These are phyloP conservation scores for Fraxinus pennsylvanica DNA, from an alignment of 257 asterid genomes.

Conservation along the genomic window DNA sequence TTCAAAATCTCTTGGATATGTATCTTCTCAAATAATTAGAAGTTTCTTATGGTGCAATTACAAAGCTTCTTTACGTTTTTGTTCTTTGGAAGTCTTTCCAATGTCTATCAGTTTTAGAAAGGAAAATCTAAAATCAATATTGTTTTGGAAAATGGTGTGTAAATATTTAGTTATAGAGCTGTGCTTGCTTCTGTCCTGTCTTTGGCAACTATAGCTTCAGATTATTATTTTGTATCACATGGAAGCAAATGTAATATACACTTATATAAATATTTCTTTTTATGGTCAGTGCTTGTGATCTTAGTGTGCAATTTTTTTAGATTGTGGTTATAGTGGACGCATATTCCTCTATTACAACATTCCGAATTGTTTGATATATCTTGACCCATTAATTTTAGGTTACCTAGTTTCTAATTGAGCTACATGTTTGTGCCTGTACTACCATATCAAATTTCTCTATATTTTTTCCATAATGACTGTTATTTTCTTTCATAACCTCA, in stretches of 20 bases:
- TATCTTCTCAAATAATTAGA: conserved; percentile 5
- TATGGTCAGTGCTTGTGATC: conserved; percentile 4
- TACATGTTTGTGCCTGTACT: neutral
- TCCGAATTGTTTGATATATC: neutral
- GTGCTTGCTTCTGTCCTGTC: conserved; percentile 8
- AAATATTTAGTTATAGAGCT: neutral
- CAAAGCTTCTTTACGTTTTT: neutral
- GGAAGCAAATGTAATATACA: neutral
- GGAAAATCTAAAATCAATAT: neutral
- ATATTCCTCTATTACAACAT: neutral
- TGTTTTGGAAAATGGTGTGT: neutral
- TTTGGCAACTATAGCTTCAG: conserved; percentile 2
- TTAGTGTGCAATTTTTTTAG: conserved; percentile 12
- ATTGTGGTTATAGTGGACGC: conserved; percentile 10
- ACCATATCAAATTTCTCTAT: conserved; percentile 3
- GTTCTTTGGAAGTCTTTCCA: neutral
- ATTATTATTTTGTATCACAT: neutral
- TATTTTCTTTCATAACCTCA: conserved; percentile 4
- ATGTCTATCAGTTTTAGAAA: neutral
- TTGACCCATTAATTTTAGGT: neutral
- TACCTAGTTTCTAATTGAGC: conserved; percentile 3
- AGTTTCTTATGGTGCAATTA: neutral
- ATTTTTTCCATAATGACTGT: neutral
- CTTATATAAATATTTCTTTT: neutral
- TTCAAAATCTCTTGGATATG: conserved; percentile 3